Base-by-base conservation (phyloP, 805 yeast genomes). In the Myxozyma nipponensis region DNA sequence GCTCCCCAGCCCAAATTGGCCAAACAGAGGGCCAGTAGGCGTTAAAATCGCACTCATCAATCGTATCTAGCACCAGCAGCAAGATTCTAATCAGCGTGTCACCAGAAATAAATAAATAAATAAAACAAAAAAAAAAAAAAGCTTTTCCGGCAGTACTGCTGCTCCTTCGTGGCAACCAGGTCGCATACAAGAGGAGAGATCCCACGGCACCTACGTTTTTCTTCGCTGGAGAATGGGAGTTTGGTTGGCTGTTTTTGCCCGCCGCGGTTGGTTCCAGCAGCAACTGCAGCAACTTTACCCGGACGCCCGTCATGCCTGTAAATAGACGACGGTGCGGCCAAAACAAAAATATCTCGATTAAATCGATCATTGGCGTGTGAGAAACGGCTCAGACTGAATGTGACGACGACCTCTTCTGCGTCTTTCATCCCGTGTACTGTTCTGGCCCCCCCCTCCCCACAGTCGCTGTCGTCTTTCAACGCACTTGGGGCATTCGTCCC, bases 21-120 rank as follows among this genome's bases (percentile, higher is more conserved):
- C 57, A 19, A 51, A 35, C 10, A 46, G 50, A 32, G 58, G 56
- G 9, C 56, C 49, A 7, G 45, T 34, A 18, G 46, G 53, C 39
- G 58, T 55, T 44, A 54, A 42, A 17, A 54, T 57, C 5, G 58
- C 58, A 26, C 58, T 54, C 58, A 54, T 54, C 13, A n/a, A n/a
- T n/a, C n/a, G n/a, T n/a, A n/a, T n/a, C n/a, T n/a, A n/a, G n/a
- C n/a, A n/a, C n/a, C n/a, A n/a, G n/a, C n/a, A n/a, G n/a, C n/a
- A n/a, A n/a, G n/a, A n/a, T n/a, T n/a, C n/a, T n/a, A n/a, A n/a
- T 35, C 38, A 7, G 19, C 6, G 15, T 6, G 7, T 35, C 6
- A 7, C 19, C 15, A 13, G 6, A 35, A 7, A 13, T 18, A 35
- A 18, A 6, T 18, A 13, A 7, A 35, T 13, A 13, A n/a, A 13